Evolutionary conservation across 441 rosid species (phyloP), one percentile per base, ranked within the genome.

Genomic region (Bruguiera hainesii): DNA sequence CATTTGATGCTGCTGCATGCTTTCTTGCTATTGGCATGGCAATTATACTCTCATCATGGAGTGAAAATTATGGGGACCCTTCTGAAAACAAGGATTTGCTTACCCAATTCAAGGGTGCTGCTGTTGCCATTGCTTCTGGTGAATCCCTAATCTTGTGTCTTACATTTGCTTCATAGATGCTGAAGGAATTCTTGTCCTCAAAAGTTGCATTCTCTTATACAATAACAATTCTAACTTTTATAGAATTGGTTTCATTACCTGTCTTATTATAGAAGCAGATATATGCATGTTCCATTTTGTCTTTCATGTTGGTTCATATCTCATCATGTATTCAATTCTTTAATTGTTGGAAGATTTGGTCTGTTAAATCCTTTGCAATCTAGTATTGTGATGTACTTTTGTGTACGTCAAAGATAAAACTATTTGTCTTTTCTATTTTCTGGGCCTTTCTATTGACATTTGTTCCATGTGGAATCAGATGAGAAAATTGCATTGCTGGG

Each of bases 1-100:
- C 99, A 42, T 95, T 92, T 73, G 97, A 95, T 79, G 99, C 98
- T 60, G 97, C 98, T n/a, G 88, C 97, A 53, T 89, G 97, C 81
- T 89, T 95, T 81, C 90, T 95, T 62, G 93, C 97, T 25, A 87
- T 95, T 56, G 98, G 99, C 33, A 84, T 92, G 99, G 93, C 93
- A 42, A 70, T 95, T 73, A 95, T 95, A 29, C 53, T 95, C 46
- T 92, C 98, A 4, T 78, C 96, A 6, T 95, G 99, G 98, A 70
- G 89, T 60, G 99, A 95, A 66, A 92, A 95, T 65, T 92, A 70
- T 79, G 99, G 98, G 69, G 98, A 92, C 76, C 75, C 96, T 39
- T 85, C 99, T 1, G 98, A 95, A 37, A 95, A 69, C 84, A 95
- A 92, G 82, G 95, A 89, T 76, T 85, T 95, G 73, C 83, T 95